Evolutionary conservation across 306 rosid genomes (phyloP), one percentile per base, ranked within the genome.

Genomic region (Spatholobus suberectus): DNA sequence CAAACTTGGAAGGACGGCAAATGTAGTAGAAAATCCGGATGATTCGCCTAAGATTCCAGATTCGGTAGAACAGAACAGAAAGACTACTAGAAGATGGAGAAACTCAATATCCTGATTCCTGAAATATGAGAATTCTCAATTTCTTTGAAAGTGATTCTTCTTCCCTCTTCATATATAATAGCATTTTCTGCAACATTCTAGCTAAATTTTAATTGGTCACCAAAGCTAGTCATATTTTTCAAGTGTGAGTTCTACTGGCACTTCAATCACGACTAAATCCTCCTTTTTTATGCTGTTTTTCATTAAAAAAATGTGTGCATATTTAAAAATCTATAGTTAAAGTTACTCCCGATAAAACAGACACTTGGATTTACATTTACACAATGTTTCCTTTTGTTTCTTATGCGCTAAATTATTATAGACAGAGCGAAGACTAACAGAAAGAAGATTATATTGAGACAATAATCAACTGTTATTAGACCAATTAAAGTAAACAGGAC

Each of bases 71-170:
- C 93, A 80, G 70, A 88, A 78, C 74, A 85, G 83, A 61, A 96
- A 88, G 89, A 86, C 83, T 73, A 92, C 92, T 27, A 90, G 99
- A 87, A 90, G 95, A 81, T 94, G 99, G 99, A 96, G 99, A 75
- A 94, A 94, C 85, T 96, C 99, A 29, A 92, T 96, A 82, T 96
- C 99, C 55, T 96, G 86, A 91, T 73, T 91, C 97, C 57, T 91
- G 78, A 80, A 51, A 69, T 26, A 29, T 55, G 43, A 72, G 18
- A 43, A 34, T 32, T 57, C 69, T 66, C 67, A 43, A 20, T 57
- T 29, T 41, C 55, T 54, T 61, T 29, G 77, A 20, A 66, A 79
- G 5, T 38, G 14, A 20, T 68, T 69, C 20, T 69, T 21, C 32
- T 41, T 14, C 54, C 46, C 21, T 38, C 46, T 35, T 46, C 9